These are phyloP conservation scores for Daldinia childiae DNA, from an alignment of 495 filamentous ascomycete genomes.

Conservation along the genomic window DNA sequence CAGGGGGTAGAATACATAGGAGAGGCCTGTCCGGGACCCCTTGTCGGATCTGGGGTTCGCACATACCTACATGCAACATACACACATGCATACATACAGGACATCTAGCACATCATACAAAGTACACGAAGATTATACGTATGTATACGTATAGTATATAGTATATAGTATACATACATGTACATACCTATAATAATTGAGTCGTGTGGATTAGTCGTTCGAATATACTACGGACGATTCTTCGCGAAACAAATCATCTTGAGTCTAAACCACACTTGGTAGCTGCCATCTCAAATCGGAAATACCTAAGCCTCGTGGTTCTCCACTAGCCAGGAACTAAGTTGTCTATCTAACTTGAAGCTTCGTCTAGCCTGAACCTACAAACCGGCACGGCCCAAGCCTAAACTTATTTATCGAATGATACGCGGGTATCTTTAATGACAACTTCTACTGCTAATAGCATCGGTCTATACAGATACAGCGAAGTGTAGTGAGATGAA, in stretches of 20 bases:
- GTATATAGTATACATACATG: too few relatives aligned
- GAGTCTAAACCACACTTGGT: constrained; percentile 13
- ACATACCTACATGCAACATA: background rate
- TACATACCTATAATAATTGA: background rate
- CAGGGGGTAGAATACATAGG: background rate
- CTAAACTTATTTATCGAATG: background rate
- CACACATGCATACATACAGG: background rate
- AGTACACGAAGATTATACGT: too few relatives aligned
- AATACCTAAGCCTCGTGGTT: constrained; percentile 25
- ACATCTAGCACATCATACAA: too few relatives aligned
- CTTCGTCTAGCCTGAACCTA: background rate
- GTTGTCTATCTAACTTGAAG: background rate
- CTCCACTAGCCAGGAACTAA: constrained; percentile 14
- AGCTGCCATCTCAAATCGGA: constrained; percentile 31
- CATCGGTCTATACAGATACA: background rate
- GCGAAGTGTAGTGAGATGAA: too few relatives aligned
- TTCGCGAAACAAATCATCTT: constrained; percentile 5
- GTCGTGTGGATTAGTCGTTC: background rate
- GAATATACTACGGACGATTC: background rate
- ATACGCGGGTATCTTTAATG: background rate
- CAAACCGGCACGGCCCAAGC: background rate
- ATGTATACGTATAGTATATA: too few relatives aligned
- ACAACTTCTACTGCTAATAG: background rate
- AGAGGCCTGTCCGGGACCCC: background rate
- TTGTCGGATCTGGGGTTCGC: constrained; percentile 3